Evolutionary conservation across 108 stramenopile genomes (phyloP), one percentile per base, ranked within the genome.

Genomic region (Skeletonema marinoi): DNA sequence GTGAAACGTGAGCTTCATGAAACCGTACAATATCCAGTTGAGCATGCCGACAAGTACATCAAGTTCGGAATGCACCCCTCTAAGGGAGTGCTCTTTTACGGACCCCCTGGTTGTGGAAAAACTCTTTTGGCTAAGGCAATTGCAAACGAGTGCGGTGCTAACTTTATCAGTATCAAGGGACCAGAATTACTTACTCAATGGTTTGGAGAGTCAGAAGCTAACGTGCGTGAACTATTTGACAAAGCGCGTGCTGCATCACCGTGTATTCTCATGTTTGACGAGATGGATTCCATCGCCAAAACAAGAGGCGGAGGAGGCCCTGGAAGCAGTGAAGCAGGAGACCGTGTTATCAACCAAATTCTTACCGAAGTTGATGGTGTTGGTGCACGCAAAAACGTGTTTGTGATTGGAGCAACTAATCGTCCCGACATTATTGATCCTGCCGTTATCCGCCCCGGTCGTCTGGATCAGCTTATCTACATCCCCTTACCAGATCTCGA

Each of bases 181-280:
- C 98, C 98, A 13, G 98, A 98, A 79, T 86, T 99, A 0, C 74
- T 99, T 60, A 98, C 96, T 25, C 96, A 94, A 66, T 98, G 96
- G 90, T 98, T 99, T 72, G 99, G 99, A 68, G 98, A 97, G 80
- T 90, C 90, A 73, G 98, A 99, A 87, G 94, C 96, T n/a, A 97
- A 97, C 41, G 98, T 99, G 32, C 89, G 98, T 62, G 94, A 97
- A 75, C 86, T 98, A 6, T 96, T 96, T 72, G 92, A 93, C 81
- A 95, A 93, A 75, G 97, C 96, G 16, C 89, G 75, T 54, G 75
- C 74, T 60, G 92, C 93, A 14, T 89, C 88, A 77, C 94, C 94
- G 2, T 98, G 98, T 80, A 97, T 99, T 70, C 85, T 99, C n/a
- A 98, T 99, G 87, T 98, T 99, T 71, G 99, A 99, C 79, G 99